These are phyloP conservation scores for Amylostereum chailletii DNA, from an alignment of 1,284 basidiomycete genomes.

Conservation along the genomic window DNA sequence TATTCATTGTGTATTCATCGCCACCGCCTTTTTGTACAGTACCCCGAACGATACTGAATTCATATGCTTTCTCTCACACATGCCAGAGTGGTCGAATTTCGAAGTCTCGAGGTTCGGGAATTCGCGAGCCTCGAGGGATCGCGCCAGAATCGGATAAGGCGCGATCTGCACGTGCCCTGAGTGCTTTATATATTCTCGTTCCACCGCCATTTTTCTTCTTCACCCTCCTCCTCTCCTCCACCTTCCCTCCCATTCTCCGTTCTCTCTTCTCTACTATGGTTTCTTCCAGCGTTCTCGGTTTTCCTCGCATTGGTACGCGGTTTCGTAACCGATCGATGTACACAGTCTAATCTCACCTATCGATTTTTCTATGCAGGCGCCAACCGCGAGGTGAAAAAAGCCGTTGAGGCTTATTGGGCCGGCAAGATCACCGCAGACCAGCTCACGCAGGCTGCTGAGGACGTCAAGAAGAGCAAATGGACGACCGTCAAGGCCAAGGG, in stretches of 20 bases:
- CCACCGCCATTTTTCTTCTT: background rate
- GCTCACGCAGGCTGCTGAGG: slow-evolving; percentile 83
- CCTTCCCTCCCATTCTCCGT: slow-evolving; percentile 19
- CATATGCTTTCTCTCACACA: no score
- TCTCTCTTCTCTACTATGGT: slow-evolving; percentile 41
- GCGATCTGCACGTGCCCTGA: slow-evolving; percentile 7
- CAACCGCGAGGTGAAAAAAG: slow-evolving; percentile 98
- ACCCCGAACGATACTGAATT: no score
- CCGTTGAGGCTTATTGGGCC: slow-evolving; percentile 97
- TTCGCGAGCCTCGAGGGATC: no score
- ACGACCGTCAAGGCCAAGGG: slow-evolving; percentile 80
- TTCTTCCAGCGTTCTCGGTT: slow-evolving; percentile 86
- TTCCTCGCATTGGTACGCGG: slow-evolving; percentile 87
- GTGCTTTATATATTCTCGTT: background rate
- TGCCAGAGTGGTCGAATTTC: no score
- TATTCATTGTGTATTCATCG: no score
- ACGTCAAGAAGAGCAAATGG: slow-evolving; percentile 90
- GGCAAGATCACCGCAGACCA: slow-evolving; percentile 88
- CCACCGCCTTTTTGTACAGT: no score
- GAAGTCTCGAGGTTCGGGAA: no score
- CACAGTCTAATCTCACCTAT: background rate
- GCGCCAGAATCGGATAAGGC: no score
- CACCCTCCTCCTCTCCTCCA: slow-evolving; percentile 9
- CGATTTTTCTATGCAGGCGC: slow-evolving; percentile 43
- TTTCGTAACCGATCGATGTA: background rate